Conservation (phyloP, 805 yeast genomes). For the Starmerella gropengiesseri region DNA sequence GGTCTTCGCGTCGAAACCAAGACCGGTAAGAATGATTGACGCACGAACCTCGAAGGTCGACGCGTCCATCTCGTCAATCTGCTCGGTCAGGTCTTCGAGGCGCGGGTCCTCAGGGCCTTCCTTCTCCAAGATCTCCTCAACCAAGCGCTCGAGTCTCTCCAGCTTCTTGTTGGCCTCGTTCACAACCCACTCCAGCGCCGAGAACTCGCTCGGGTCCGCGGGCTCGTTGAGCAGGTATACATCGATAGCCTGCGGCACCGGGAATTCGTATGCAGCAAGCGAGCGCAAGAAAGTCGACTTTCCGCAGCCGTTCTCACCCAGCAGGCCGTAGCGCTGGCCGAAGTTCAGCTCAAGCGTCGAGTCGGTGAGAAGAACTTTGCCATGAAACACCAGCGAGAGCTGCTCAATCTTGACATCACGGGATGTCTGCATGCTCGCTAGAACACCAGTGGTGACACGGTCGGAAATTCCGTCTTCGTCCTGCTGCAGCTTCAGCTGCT, state of each 20-base stretch:
- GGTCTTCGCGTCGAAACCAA: constrained; percentile 83
- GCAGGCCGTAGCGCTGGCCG: constrained; percentile 94
- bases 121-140: constrained; percentile 75
- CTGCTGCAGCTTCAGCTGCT: constrained; percentile 80
- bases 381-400: constrained; percentile 88
- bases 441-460: constrained; percentile 95
- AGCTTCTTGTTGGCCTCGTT: constrained; percentile 91
- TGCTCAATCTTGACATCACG: constrained; percentile 89
- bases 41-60: constrained; percentile 94
- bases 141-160: constrained; percentile 79
- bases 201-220: constrained; percentile 82
- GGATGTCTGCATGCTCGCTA: constrained; percentile 77
- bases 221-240: constrained; percentile 92
- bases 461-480: constrained; percentile 92
- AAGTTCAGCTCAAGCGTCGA: constrained; percentile 84
- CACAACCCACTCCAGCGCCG: constrained; percentile 93
- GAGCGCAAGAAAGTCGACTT: constrained; percentile 91
- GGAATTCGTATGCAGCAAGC: constrained; percentile 90
- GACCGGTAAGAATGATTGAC: constrained; percentile 88
- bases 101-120: constrained; percentile 89
- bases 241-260: constrained; percentile 86
- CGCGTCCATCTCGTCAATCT: constrained; percentile 93
- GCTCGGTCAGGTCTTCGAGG: constrained; percentile 84
- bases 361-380: constrained; percentile 91
- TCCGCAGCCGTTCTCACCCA: constrained; percentile 99